Evolutionary conservation across 1,284 basidiomycete genomes (phyloP).

Genomic region (Malassezia globosa): DNA sequence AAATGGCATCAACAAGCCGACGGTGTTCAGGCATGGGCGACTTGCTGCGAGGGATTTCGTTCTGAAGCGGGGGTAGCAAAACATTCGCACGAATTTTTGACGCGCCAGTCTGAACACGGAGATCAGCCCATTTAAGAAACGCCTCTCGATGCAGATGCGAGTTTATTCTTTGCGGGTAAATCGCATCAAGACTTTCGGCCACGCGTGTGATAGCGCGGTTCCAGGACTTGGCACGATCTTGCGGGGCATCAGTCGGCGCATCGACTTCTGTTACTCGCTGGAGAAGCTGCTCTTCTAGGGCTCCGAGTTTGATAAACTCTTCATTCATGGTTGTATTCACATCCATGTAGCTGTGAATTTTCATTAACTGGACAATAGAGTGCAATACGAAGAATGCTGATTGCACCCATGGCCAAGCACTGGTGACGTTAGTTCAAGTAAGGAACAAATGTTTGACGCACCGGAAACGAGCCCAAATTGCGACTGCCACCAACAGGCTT

Average conservation of each 20-base stretch:
- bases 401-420: constrained; percentile 96
- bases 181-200: not conserved
- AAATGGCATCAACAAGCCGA: not conserved
- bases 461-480: constrained; percentile 35
- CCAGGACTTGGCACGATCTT: not conserved
- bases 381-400: constrained; percentile 91
- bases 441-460: constrained; percentile 2
- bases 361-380: constrained; percentile 81
- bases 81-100: constrained; percentile 5
- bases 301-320: constrained; percentile 22
- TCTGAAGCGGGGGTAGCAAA: not conserved
- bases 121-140: constrained; percentile 1
- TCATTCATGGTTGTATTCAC: constrained; percentile 72
- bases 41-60: not conserved
- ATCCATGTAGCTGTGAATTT: constrained; percentile 84
- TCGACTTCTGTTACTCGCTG: constrained; percentile 22
- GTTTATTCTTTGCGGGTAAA: not conserved
- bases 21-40: constrained; percentile 9
- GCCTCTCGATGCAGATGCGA: not conserved
- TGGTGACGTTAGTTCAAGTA: too few species aligned
- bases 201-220: not conserved
- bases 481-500: constrained; percentile 27
- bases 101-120: constrained; percentile 4
- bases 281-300: constrained; percentile 29
- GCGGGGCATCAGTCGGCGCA: not conserved